Evolutionary conservation across 2,329 filamentous ascomycete species (phyloP).

Genomic region (Nemania bipapillata): DNA sequence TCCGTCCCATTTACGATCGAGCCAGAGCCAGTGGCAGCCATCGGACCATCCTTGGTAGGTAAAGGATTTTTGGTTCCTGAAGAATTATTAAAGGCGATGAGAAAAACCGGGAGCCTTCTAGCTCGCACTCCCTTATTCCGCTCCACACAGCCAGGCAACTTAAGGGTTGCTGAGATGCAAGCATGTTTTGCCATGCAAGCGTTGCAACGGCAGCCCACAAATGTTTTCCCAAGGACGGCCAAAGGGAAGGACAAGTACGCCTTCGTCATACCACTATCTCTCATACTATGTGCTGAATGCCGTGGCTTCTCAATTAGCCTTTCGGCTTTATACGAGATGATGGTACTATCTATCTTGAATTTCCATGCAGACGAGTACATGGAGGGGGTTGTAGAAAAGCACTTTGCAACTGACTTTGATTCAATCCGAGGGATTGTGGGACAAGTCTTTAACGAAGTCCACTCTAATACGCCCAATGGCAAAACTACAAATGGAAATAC

Average conservation of each 20-base stretch:
- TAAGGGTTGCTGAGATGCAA: not conserved
- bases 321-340: constrained; percentile 30
- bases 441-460: too few relatives aligned
- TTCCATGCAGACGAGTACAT: constrained; percentile 38
- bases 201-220: not conserved
- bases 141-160: too few relatives aligned
- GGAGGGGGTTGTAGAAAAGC: constrained; percentile 23
- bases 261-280: not conserved
- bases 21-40: not conserved
- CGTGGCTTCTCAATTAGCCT: not conserved
- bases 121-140: not conserved
- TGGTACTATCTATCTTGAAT: constrained; percentile 31
- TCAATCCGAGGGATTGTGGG: too few relatives aligned
- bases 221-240: not conserved
- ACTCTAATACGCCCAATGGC: too few relatives aligned
- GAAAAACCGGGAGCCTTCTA: not conserved
- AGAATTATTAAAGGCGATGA: not conserved
- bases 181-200: not conserved
- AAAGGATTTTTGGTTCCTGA: not conserved
- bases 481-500: too few relatives aligned
- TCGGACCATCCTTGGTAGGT: not conserved
- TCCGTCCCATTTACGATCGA: not conserved
- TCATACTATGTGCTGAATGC: not conserved
- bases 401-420: too few relatives aligned
- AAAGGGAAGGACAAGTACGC: not conserved